Percentiles rank a stretch among this genome's conserved stretches.
Evolutionary conservation across 1,139 yeast genomes (phyloP).

Genomic region (Starmera stellimalicola): DNA sequence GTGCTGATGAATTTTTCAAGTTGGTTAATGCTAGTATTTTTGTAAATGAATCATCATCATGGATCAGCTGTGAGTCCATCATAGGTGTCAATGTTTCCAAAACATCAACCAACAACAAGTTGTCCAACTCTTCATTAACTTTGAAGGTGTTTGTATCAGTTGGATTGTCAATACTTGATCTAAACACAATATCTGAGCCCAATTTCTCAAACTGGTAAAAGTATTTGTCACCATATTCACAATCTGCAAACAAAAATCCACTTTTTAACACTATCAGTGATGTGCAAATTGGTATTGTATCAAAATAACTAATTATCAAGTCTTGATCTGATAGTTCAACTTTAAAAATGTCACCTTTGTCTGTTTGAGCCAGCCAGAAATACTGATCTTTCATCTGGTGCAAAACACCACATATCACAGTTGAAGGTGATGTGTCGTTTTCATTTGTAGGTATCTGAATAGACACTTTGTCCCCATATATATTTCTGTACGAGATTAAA

Average conservation of each 20-base stretch:
- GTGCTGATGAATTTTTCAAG: constrained; percentile 23
- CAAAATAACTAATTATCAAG: constrained; percentile 58
- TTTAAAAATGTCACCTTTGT: constrained; percentile 72
- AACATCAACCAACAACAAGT: constrained; percentile 49
- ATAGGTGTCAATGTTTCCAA: constrained; percentile 51
- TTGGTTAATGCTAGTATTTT: constrained; percentile 24
- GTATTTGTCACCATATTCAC: constrained; percentile 50
- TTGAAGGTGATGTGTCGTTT: constrained; percentile 20
- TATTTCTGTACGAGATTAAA: constrained; percentile 35
- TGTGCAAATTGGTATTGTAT: constrained; percentile 54
- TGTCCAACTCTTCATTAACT: constrained; percentile 33
- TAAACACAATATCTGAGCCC: constrained; percentile 41
- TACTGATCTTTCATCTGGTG: constrained; percentile 56
- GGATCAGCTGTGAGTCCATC: constrained; percentile 36
- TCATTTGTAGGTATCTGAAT: constrained; percentile 45
- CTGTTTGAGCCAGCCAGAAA: constrained; percentile 65
- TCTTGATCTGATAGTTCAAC: constrained; percentile 41
- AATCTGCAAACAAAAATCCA: constrained; percentile 68
- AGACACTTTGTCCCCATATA: constrained; percentile 24
- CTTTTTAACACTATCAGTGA: constrained; percentile 54
- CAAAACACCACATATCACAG: constrained; percentile 46
- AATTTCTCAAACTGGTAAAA: constrained; percentile 72
- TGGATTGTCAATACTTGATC: constrained; percentile 24
- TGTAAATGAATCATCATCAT: constrained; percentile 23
- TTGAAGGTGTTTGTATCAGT: constrained; percentile 22